Evolutionary conservation across 192 early-diverging fungal genomes (phyloP).

Genomic region (Coemansia sp.): DNA sequence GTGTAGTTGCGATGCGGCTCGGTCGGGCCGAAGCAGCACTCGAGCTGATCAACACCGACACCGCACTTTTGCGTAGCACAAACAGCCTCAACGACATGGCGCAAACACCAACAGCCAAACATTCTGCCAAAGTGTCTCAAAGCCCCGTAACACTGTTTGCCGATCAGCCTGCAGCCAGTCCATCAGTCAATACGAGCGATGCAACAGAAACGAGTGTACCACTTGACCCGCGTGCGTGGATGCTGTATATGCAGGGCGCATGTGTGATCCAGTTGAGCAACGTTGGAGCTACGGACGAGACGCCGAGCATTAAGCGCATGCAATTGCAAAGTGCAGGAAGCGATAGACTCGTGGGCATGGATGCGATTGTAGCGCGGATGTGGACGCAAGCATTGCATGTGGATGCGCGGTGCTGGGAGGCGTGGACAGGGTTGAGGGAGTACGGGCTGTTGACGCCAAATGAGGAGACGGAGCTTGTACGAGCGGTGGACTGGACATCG

Average conservation of each 20-base stretch:
- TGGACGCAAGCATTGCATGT: slow-evolving; percentile 28
- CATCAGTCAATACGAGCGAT: background rate
- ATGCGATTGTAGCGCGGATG: slow-evolving; percentile 28
- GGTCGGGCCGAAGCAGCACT: slow-evolving; percentile 52
- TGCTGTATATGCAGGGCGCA: slow-evolving; percentile 55
- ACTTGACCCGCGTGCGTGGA: slow-evolving; percentile 34
- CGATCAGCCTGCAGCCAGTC: background rate
- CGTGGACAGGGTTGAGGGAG: slow-evolving; percentile 51
- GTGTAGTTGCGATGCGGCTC: slow-evolving; percentile 47
- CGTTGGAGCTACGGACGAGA: slow-evolving; percentile 36
- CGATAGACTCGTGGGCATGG: slow-evolving; percentile 25
- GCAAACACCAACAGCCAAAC: slow-evolving; percentile 5
- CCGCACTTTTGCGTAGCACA: no score
- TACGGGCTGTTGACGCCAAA: slow-evolving; percentile 39
- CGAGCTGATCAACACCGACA: slow-evolving; percentile 26
- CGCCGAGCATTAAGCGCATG: slow-evolving; percentile 40
- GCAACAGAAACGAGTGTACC: background rate
- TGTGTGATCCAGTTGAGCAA: slow-evolving; percentile 48
- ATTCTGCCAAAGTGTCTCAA: background rate
- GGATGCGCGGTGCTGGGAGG: slow-evolving; percentile 55
- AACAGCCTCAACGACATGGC: background rate
- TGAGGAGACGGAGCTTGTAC: slow-evolving; percentile 33
- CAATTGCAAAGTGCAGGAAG: slow-evolving; percentile 8
- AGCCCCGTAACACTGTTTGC: background rate
- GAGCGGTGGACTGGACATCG: slow-evolving; percentile 29